Percentiles rank a stretch among this genome's conserved stretches.
phyloP scores from a whole-genome alignment of 495 filamentous ascomycete species.

The Annulohypoxylon maeteangense region DNA sequence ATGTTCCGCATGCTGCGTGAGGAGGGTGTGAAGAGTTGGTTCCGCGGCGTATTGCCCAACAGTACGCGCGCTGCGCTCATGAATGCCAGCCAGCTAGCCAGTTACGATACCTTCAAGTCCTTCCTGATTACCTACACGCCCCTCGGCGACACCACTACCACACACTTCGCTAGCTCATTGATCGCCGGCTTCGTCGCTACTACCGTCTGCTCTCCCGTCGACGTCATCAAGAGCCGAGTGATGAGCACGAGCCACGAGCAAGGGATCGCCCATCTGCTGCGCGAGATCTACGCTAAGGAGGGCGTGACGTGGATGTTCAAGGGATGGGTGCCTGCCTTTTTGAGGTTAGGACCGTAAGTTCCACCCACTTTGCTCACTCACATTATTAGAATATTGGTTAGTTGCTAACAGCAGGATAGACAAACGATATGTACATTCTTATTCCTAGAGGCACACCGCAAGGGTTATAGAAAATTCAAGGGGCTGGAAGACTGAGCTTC shows the following conservation, averaged over 20 bases:
- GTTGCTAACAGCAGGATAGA: conserved; percentile 38
- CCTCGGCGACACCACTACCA: conserved; percentile 79
- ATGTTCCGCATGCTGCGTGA: conserved; percentile 82
- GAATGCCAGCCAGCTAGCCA: conserved; percentile 90
- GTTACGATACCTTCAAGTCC: conserved; percentile 91
- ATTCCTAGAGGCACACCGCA: conserved; percentile 93
- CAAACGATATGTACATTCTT: conserved; percentile 97
- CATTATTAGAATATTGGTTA: neutral
- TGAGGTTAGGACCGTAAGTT: conserved; percentile 78
- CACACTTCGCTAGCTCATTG: conserved; percentile 88
- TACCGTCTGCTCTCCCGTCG: conserved; percentile 92
- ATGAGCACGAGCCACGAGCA: conserved; percentile 79
- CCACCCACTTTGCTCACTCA: neutral
- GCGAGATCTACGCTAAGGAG: conserved; percentile 78
- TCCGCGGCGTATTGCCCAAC: conserved; percentile 93
- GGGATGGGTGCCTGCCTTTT: conserved; percentile 97
- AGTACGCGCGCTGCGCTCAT: conserved; percentile 89
- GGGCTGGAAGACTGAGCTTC: conserved; percentile 54
- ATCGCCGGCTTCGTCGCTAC: conserved; percentile 93
- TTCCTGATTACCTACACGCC: conserved; percentile 72
- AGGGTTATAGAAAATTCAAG: conserved; percentile 66
- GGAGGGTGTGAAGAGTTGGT: conserved; percentile 78
- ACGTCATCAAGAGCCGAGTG: conserved; percentile 96
- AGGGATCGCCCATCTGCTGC: conserved; percentile 67
- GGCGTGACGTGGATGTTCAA: conserved; percentile 91